A percentile compares a stretch with the other conserved stretches of the same genome.
Conservation (phyloP, 495 filamentous ascomycete genomes). For the Xylaria telfairii region DNA sequence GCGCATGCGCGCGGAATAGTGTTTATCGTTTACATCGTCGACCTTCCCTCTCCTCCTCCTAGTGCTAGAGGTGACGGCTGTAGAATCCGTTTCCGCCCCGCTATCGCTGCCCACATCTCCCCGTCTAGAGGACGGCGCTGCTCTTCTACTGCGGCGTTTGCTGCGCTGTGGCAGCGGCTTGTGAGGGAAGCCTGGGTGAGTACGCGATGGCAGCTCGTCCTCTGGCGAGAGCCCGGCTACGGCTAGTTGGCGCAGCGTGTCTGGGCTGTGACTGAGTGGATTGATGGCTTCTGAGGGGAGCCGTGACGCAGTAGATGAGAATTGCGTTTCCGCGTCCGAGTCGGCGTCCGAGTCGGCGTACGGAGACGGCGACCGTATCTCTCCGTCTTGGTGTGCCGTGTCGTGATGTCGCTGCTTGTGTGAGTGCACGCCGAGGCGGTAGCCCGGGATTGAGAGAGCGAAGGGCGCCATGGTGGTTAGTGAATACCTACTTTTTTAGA, state of each 20-base stretch:
- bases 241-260: slow-evolving; percentile 47
- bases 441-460: slow-evolving; percentile 34
- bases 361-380: slow-evolving; percentile 1
- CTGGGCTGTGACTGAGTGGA: slow-evolving; percentile 51
- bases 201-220: slow-evolving; percentile 43
- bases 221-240: slow-evolving; percentile 45
- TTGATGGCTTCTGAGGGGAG: slow-evolving; percentile 48
- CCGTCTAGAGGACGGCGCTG: neutral
- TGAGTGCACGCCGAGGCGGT: slow-evolving; percentile 34
- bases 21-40: neutral
- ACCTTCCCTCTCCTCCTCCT: neutral
- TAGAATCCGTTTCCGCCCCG: neutral
- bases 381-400: neutral
- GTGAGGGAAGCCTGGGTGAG: slow-evolving; percentile 51
- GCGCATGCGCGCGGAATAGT: slow-evolving; percentile 27
- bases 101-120: slow-evolving; percentile 4
- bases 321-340: slow-evolving; percentile 18
- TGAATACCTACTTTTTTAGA: too few species aligned
- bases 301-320: slow-evolving; percentile 24
- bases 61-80: neutral
- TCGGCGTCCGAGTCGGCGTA: slow-evolving; percentile 17
- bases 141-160: slow-evolving; percentile 6
- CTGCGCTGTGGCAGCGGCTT: slow-evolving; percentile 34
- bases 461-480: slow-evolving; percentile 33
- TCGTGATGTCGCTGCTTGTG: slow-evolving; percentile 26